Conservation (phyloP, 75 land plant species). For the Sequoiadendron giganteum region DNA sequence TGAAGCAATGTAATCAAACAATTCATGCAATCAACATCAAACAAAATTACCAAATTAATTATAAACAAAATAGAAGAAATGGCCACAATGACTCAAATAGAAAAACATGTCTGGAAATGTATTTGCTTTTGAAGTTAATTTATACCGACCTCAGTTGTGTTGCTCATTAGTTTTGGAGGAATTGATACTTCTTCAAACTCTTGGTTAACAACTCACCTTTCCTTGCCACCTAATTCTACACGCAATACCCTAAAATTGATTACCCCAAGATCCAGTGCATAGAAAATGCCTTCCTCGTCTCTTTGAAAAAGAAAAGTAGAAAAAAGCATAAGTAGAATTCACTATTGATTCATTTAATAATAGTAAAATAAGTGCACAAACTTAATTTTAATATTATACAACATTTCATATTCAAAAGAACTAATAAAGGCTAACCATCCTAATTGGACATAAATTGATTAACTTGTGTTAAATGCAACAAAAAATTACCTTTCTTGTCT, state of each 20-base stretch:
- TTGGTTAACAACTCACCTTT: conserved; percentile 48
- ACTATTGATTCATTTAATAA: neutral
- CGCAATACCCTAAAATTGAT: conserved; percentile 69
- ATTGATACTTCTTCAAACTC: conserved; percentile 67
- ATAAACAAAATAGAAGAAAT: neutral
- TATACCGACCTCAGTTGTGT: conserved; percentile 42
- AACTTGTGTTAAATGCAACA: conserved; percentile 7
- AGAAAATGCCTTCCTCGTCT: conserved; percentile 70
- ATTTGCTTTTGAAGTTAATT: neutral
- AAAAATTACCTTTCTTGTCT: conserved; percentile 67
- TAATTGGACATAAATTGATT: neutral
- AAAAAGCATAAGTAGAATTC: neutral
- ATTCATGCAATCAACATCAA: conserved; percentile 31
- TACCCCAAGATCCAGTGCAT: conserved; percentile 76
- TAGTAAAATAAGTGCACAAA: neutral
- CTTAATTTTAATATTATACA: neutral
- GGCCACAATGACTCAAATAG: neutral
- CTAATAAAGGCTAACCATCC: neutral
- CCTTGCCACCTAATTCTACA: conserved; percentile 62
- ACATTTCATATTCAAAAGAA: neutral
- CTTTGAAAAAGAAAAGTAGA: conserved; percentile 20
- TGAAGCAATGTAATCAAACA: conserved; percentile 59
- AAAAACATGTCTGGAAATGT: neutral
- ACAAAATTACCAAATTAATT: neutral
- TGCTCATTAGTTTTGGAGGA: conserved; percentile 59